Evolutionary conservation across 192 early-diverging fungal species (phyloP), one percentile per base, ranked within the genome.

Genomic region (Endogone sp.): DNA sequence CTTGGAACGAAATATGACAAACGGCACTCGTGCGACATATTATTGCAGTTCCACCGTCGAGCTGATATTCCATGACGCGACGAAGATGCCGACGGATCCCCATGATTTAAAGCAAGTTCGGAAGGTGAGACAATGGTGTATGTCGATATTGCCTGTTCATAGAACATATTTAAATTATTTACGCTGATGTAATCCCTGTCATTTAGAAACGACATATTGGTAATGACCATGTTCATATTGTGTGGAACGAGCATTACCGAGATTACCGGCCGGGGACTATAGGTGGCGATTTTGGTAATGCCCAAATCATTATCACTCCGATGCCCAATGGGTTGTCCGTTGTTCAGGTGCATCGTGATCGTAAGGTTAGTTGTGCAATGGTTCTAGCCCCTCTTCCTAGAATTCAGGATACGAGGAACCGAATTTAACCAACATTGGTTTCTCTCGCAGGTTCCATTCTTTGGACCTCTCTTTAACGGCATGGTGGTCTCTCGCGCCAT

Each of bases 271-370:
- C 87, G 22, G 86, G 85, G 31, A 99, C 97, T 0, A 98, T 99
- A 60, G 93, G 93, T 3, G 97, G 97, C 60, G 97, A 98, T 75
- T 99, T 98, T 83, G 97, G 95, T 28, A 99, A 99, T 67, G 95
- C 92, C 1, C 88, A 94, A 69, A 98, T 99, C 49, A 84, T 94
- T 31, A 86, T 99, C 3, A 92, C 90, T 2, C 97, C 97, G 2
- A 76, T 93, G 10, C 73, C 81, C 25, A 87, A 92, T 29, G 90
- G 86, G 3, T 69, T 84, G 70, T 88, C 73, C 32, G 78, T 79
- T 0, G 77, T 88, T 10, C 77, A 75, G 25, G 71, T 92, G 2
- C 82, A 87, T 63, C 79, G 84, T 27, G 94, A 96, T 62, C 69
- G 72, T 2, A 85, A 80, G 64, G 70, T 79, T 21, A 20, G 10